Evolutionary conservation across 305 asterid genomes (phyloP).

Genomic region (Rubia occidens): DNA sequence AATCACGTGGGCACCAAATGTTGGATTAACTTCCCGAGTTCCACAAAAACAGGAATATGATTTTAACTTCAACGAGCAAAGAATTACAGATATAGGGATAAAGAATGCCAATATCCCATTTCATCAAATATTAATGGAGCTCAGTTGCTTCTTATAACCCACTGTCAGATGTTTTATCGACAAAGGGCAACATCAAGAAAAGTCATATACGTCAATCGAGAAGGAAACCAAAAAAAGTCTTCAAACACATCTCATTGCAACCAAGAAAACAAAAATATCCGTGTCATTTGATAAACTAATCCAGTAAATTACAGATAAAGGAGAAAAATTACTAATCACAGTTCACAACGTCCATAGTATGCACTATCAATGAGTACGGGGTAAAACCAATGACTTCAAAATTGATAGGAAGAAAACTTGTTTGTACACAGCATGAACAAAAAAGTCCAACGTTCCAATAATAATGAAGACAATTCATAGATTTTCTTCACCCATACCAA

Average conservation of each 20-base stretch:
- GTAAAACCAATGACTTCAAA: too few relatives aligned
- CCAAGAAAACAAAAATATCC: background rate
- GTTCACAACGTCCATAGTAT: too few relatives aligned
- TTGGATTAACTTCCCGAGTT: background rate
- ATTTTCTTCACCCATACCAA: background rate
- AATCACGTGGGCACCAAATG: background rate
- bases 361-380: too few relatives aligned
- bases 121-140: too few relatives aligned
- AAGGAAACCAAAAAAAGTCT: background rate
- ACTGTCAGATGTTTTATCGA: background rate
- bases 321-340: background rate
- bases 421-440: too few relatives aligned
- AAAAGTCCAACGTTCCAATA: background rate
- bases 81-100: background rate
- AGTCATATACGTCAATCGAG: too few relatives aligned
- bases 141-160: background rate
- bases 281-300: background rate
- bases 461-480: background rate
- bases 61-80: too few relatives aligned
- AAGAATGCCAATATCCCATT: background rate
- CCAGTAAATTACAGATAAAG: background rate
- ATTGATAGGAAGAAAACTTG: background rate
- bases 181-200: background rate
- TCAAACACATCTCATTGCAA: too few relatives aligned
- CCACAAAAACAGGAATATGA: background rate